These are phyloP conservation scores for Colletotrichum acutatum DNA, from an alignment of 2,329 filamentous ascomycete genomes.

Conservation along the genomic window DNA sequence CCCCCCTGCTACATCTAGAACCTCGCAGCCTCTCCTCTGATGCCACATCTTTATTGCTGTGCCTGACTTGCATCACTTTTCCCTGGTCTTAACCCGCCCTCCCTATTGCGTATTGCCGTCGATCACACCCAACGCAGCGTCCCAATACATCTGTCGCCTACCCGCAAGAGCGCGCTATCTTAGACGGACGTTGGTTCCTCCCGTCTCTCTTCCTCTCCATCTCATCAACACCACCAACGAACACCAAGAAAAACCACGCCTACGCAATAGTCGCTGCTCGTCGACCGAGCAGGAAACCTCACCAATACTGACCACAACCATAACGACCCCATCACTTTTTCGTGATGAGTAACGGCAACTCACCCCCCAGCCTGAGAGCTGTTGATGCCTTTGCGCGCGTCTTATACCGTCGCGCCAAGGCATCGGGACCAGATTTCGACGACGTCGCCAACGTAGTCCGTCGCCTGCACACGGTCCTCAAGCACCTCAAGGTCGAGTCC, in stretches of 20 bases:
- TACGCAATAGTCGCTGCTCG: background rate
- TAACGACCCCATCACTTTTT: conserved; percentile 22
- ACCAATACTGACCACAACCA: conserved; percentile 26
- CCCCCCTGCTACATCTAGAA: background rate
- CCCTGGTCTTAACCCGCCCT: conserved; percentile 30
- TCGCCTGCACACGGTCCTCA: conserved; percentile 64
- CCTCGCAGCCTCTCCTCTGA: conserved; percentile 23
- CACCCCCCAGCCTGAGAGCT: conserved; percentile 61
- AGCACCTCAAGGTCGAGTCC: conserved; percentile 68
- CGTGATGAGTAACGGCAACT: conserved; percentile 44
- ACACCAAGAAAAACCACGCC: background rate
- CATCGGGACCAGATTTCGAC: conserved; percentile 59
- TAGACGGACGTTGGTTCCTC: background rate
- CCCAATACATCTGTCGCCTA: conserved; percentile 1
- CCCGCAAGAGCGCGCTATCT: conserved; percentile 30
- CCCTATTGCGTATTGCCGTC: conserved; percentile 30
- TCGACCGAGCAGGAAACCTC: background rate
- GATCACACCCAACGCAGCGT: conserved; percentile 19
- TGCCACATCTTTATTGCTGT: conserved; percentile 29
- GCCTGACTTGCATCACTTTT: conserved; percentile 28
- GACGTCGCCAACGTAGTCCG: conserved; percentile 62
- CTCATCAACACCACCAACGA: background rate
- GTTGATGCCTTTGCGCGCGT: conserved; percentile 66
- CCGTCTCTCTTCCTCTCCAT: background rate
- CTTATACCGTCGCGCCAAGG: conserved; percentile 65